Base-by-base conservation (phyloP, 768 basidiomycete species). In the Trametes maxima region DNA sequence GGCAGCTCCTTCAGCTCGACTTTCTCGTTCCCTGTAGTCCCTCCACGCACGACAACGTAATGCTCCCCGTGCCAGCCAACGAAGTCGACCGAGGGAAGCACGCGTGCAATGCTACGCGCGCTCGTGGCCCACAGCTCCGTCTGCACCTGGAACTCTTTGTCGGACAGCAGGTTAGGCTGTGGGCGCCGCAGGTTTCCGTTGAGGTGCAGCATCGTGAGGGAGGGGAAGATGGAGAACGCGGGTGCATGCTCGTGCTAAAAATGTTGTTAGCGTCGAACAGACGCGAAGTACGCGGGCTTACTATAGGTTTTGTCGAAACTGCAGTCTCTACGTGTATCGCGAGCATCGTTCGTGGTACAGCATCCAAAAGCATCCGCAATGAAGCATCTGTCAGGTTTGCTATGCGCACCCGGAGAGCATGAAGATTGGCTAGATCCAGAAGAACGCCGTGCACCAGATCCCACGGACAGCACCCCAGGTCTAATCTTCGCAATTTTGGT, bases 31-130 rank as follows among this genome's bases (percentile, higher is more conserved):
- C 17, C 25, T 46, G n/a, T 12, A 21, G 36, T 37, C 33, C 46
- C 58, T 17, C 77, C 72, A 35, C 85, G 77, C 53, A 83, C 83
- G 55, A 88, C 82, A 59, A 85, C 86, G 67, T 85, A 87, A 69
- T 87, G 85, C 73, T 87, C 87, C 40, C 85, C 84, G 70, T 88
- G 84, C 86, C 86, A 88, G n/a, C 87, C 87, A 1, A 88, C 70
- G 63, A 87, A 88, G 72, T 88, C 87, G 33, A 88, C 67, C 24
- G 79, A 78, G 4, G 81, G 82, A 0, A 88, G 65, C 25, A 72
- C 70, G 3, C 72, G 70, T 1, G 86, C 85, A 54, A 88, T 78
- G 63, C 75, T 77, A 28, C 81, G 75, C 48, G 81, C 84, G 55
- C 74, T 77, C 33, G 78, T 76, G 39, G 77, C 74, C 85, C 86